These are phyloP conservation scores for Margaritispora aquatica DNA, from an alignment of 495 filamentous ascomycete species.

Conservation along the genomic window DNA sequence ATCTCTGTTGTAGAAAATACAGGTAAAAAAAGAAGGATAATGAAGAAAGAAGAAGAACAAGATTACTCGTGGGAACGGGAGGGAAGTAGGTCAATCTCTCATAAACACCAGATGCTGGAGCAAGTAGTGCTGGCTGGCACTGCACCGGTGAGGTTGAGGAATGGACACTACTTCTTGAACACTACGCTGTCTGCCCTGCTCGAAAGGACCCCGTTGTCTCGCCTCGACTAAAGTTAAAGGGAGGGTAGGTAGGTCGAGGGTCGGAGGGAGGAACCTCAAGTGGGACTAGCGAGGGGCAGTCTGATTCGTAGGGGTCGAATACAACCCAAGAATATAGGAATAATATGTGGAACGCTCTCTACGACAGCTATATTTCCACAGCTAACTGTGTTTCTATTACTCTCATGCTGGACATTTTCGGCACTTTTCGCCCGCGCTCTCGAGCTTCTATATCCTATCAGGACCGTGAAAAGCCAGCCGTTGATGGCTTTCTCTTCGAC, in stretches of 20 bases:
- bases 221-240: background rate
- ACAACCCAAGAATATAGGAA: background rate
- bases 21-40: background rate
- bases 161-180: too few relatives aligned
- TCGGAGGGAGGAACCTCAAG: background rate
- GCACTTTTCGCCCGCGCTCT: background rate
- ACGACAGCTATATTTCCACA: background rate
- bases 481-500: too few relatives aligned
- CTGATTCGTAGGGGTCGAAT: too few relatives aligned
- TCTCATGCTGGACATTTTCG: background rate
- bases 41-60: background rate
- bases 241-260: background rate
- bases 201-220: background rate
- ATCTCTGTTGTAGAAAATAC: background rate
- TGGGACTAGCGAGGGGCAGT: conserved; percentile 4
- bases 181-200: background rate
- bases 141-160: background rate
- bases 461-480: too few relatives aligned
- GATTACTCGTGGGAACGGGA: background rate
- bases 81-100: background rate
- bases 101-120: background rate
- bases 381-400: background rate
- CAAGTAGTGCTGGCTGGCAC: background rate
- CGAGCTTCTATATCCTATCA: background rate
- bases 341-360: too few relatives aligned